A percentile compares a stretch with the other conserved stretches of the same genome.
Evolutionary conservation across 768 basidiomycete genomes (phyloP).

Genomic region (Cubamyces lactineus): DNA sequence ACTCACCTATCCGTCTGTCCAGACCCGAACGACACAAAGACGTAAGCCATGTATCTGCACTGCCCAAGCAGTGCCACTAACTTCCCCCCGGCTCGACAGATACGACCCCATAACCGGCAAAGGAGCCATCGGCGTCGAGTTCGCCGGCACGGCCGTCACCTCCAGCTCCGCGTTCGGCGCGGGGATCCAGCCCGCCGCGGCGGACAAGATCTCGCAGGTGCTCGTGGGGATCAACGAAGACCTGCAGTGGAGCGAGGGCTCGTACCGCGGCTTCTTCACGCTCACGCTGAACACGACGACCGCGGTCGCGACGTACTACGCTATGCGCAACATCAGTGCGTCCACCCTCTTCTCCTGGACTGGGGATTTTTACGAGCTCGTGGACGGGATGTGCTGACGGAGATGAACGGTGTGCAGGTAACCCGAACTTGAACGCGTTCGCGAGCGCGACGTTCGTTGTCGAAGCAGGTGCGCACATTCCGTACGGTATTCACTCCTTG

Average conservation of each 20-base stretch:
- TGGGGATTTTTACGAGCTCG: too few relatives aligned
- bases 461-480: constrained; percentile 28
- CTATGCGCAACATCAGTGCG: constrained; percentile 53
- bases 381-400: background rate
- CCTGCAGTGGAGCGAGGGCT: constrained; percentile 64
- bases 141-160: constrained; percentile 63
- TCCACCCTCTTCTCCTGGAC: constrained; percentile 8
- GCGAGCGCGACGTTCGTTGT: constrained; percentile 48
- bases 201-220: constrained; percentile 41
- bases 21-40: constrained; percentile 55
- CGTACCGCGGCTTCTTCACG: constrained; percentile 62
- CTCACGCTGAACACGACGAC: constrained; percentile 49
- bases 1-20: background rate
- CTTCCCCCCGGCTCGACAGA: constrained; percentile 28
- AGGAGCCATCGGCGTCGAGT: constrained; percentile 61
- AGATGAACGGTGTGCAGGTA: constrained; percentile 32
- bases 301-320: constrained; percentile 56
- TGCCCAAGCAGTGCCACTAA: too few relatives aligned
- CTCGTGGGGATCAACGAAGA: constrained; percentile 49
- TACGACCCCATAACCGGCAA: constrained; percentile 52
- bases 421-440: constrained; percentile 49
- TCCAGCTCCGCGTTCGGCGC: constrained; percentile 51
- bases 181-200: constrained; percentile 41
- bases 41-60: constrained; percentile 33
- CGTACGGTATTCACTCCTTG: background rate